Evolutionary conservation across 2,329 filamentous ascomycete genomes (phyloP), one percentile per base, ranked within the genome.

Genomic region (Colletotrichum spaethianum): DNA sequence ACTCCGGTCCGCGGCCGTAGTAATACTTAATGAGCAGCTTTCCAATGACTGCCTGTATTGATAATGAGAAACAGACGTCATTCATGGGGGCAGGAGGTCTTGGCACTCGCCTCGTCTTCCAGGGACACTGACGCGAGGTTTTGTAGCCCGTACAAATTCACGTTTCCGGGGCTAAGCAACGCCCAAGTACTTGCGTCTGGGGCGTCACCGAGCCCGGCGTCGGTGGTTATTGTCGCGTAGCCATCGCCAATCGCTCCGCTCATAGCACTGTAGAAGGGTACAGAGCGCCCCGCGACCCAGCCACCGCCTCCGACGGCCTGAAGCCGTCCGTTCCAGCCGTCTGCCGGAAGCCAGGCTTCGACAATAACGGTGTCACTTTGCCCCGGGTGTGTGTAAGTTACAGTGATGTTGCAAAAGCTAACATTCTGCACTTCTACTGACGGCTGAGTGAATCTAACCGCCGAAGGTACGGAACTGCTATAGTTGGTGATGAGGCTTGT

Each of bases 21-120:
- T 85, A 89, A 11, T 79, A 77, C 31, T 83, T 75, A 4, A 84
- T 82, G 26, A 90, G 74, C 4, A 81, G 72, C 75, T 90, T 90
- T 28, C 84, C 84, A 1, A 87, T 75, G 7, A 85, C 79, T 0
- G 86, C 83, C 50, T 71, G 42, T 11, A 23, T 6, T 20, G 14
- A 20, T 8, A 9, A 11, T 53, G 7, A 28, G 50, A 14, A 8
- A 11, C 26, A 11, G 20, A 3, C 16, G 50, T 3, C 14, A 52
- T 6, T 9, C 36, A 1, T 26, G 9, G 5, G 4, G 4, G 2
- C 12, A 38, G 1, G 12, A 4, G 1, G 7, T 2, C 9, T 4
- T 44, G 14, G 2, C 1, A 67, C 71, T 18, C 55, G 60, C 73
- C 53, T 70, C 73, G 31, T 85, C 84, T 5, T 80, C 76, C 12